Conservation (phyloP, 2,329 filamentous ascomycete species). For the Arthrinium phaeospermum region DNA sequence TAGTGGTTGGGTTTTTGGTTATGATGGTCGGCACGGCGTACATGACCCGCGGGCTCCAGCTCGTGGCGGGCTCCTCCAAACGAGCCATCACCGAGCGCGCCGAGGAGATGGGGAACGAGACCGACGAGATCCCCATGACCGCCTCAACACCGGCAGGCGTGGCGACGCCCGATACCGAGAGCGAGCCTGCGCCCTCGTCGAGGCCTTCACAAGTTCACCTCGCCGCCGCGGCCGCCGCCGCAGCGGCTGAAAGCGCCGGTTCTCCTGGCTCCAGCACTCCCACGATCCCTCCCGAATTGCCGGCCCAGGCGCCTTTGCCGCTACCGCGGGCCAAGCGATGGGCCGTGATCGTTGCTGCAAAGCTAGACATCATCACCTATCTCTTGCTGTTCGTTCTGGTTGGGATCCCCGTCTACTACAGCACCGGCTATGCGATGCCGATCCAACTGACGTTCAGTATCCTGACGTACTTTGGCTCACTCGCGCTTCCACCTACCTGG, state of each 20-base stretch:
- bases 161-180: conserved; percentile 28
- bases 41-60: conserved; percentile 58
- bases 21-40: conserved; percentile 60
- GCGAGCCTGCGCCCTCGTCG: conserved; percentile 18
- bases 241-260: conserved; percentile 11
- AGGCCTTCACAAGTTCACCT: conserved; percentile 20
- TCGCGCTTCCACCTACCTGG: conserved; percentile 54
- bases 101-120: conserved; percentile 53
- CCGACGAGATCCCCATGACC: conserved; percentile 55
- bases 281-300: conserved; percentile 29
- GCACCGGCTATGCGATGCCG: conserved; percentile 57
- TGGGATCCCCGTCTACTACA: conserved; percentile 62
- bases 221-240: conserved; percentile 20
- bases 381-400: conserved; percentile 51
- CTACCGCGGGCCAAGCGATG: conserved; percentile 55
- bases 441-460: conserved; percentile 53
- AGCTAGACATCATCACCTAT: conserved; percentile 55
- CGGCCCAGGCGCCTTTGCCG: conserved; percentile 47
- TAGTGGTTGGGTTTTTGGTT: conserved; percentile 60
- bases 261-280: conserved; percentile 17
- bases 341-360: conserved; percentile 51
- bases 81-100: conserved; percentile 55
- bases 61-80: conserved; percentile 57
- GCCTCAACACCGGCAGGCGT: conserved; percentile 21
- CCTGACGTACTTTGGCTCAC: conserved; percentile 57